Evolutionary conservation across 225 moss, liverwort and hornwort genomes (phyloP).

Genomic region (Sphagnum tenellum): DNA sequence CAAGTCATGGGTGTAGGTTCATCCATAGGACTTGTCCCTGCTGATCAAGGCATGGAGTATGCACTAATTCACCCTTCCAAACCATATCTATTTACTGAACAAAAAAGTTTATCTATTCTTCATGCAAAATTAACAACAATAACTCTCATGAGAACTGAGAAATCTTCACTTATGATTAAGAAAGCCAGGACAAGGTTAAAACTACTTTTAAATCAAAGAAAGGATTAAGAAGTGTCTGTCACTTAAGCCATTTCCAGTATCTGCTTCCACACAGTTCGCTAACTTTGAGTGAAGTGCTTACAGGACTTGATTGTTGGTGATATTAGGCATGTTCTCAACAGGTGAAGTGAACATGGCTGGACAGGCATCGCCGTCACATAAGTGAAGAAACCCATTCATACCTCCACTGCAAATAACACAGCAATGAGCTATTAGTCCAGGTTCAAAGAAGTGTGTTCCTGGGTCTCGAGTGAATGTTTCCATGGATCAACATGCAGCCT

Average conservation of each 20-base stretch:
- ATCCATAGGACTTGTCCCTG: too few species aligned
- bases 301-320: conserved; percentile 88
- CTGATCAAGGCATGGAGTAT: too few species aligned
- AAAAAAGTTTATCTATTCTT: too few species aligned
- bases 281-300: conserved; percentile 26
- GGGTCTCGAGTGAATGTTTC: too few species aligned
- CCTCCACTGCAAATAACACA: conserved; percentile 44
- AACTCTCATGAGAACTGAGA: neutral
- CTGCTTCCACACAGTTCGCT: neutral
- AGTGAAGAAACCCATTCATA: conserved; percentile 77
- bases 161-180: neutral
- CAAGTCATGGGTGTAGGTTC: too few species aligned
- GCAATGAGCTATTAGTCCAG: too few species aligned
- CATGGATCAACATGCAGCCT: too few species aligned
- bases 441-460: too few species aligned
- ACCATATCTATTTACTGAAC: too few species aligned
- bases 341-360: conserved; percentile 87
- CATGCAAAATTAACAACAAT: too few species aligned
- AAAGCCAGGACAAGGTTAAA: neutral
- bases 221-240: too few species aligned
- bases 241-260: neutral
- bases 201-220: neutral
- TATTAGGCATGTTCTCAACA: conserved; percentile 70
- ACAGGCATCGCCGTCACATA: conserved; percentile 97
- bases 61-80: too few species aligned